Evolutionary conservation across 306 rosid genomes (phyloP).

Genomic region (Pueraria montana): DNA sequence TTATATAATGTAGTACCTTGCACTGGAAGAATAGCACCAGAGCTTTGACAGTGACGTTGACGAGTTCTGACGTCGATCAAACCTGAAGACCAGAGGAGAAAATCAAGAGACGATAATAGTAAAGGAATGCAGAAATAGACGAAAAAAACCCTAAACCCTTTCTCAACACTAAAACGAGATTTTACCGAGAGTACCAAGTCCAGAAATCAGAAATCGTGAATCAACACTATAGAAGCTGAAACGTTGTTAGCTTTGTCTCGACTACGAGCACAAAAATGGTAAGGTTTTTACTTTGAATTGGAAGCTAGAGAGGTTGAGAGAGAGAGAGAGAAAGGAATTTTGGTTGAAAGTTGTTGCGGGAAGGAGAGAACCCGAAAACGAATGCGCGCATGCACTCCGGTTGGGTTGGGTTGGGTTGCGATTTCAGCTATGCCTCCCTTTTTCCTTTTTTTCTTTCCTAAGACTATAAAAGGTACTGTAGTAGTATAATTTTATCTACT

Average conservation of each 20-base stretch:
- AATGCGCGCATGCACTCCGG: too few species aligned
- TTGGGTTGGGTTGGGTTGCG: too few species aligned
- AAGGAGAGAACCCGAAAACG: too few species aligned
- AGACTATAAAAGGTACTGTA: too few species aligned
- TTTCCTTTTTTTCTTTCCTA: too few species aligned
- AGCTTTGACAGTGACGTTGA: background rate
- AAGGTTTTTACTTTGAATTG: background rate
- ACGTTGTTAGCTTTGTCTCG: background rate
- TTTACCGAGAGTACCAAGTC: background rate
- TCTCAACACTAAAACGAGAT: background rate
- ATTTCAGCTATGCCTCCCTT: too few species aligned
- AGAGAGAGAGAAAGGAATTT: background rate
- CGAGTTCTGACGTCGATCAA: background rate
- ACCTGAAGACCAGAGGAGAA: background rate
- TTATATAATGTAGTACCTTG: slow-evolving; percentile 13
- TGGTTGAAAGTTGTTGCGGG: background rate
- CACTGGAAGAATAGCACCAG: background rate
- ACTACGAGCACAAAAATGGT: background rate
- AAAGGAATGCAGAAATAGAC: background rate
- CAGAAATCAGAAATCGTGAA: background rate
- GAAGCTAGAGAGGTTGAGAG: background rate
- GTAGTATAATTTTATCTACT: too few species aligned
- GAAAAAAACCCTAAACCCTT: slow-evolving; percentile 2
- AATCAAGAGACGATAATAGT: background rate
- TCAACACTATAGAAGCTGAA: background rate